Evolutionary conservation across 768 basidiomycete species (phyloP).

Genomic region (Suillus luteus): DNA sequence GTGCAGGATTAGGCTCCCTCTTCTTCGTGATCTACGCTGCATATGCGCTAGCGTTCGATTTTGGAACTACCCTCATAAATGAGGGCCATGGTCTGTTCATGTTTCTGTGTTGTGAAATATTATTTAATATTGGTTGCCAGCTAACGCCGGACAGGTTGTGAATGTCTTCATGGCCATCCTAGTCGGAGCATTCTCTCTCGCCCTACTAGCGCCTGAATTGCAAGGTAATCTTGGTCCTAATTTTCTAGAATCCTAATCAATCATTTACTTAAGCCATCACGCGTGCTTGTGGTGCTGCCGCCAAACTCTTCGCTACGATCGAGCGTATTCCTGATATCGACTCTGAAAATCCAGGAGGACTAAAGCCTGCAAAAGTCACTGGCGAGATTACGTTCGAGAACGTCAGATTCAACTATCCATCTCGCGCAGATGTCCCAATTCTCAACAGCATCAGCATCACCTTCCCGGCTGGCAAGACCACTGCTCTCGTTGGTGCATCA

Average conservation of each 20-base stretch:
- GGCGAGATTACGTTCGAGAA: conserved; percentile 50
- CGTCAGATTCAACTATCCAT: conserved; percentile 57
- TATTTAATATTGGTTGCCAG: conserved; percentile 17
- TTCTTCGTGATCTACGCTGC: conserved; percentile 50
- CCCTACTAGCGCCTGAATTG: conserved; percentile 53
- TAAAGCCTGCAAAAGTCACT: conserved; percentile 43
- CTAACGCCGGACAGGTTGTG: conserved; percentile 48
- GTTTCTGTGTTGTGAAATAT: not conserved
- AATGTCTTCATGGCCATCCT: conserved; percentile 54
- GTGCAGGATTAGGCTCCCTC: conserved; percentile 43
- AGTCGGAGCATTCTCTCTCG: conserved; percentile 60
- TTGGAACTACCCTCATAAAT: conserved; percentile 54
- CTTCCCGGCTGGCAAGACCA: conserved; percentile 46
- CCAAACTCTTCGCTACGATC: conserved; percentile 56
- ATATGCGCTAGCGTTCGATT: conserved; percentile 44
- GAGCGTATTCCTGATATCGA: conserved; percentile 59
- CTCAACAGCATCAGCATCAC: conserved; percentile 43
- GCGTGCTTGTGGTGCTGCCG: conserved; percentile 54
- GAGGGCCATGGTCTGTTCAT: conserved; percentile 25
- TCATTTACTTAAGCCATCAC: conserved; percentile 37
- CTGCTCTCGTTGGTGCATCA: conserved; percentile 42
- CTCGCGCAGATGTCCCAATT: conserved; percentile 48
- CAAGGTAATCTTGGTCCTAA: conserved; percentile 30
- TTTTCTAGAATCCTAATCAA: not conserved
- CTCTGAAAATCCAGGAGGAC: conserved; percentile 43